Evolutionary conservation across 768 basidiomycete genomes (phyloP).

Genomic region (Boletus rubescentipes): DNA sequence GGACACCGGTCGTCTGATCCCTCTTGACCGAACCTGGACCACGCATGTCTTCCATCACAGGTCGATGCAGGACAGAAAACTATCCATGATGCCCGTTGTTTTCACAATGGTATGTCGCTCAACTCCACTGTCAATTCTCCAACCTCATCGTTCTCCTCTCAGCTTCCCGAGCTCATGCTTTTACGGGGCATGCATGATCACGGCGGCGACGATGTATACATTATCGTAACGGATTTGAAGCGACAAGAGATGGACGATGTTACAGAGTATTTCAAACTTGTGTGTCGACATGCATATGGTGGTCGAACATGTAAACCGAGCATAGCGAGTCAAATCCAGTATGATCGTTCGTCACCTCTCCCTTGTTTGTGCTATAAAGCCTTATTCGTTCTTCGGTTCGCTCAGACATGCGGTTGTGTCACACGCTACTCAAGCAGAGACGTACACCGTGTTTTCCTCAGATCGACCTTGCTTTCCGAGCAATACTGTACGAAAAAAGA

Average conservation of each 20-base stretch:
- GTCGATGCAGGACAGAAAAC: conserved; percentile 68
- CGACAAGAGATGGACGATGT: conserved; percentile 79
- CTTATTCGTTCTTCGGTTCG: conserved; percentile 4
- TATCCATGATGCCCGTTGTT: conserved; percentile 78
- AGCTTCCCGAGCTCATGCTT: conserved; percentile 81
- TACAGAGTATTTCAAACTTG: conserved; percentile 76
- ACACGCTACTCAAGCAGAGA: conserved; percentile 63
- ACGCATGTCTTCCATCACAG: conserved; percentile 79
- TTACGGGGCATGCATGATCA: conserved; percentile 79
- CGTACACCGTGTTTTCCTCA: conserved; percentile 82
- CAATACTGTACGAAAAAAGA: conserved; percentile 71
- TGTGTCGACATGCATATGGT: conserved; percentile 63
- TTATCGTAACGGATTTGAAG: conserved; percentile 79
- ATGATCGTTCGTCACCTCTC: conserved; percentile 55
- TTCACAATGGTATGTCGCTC: conserved; percentile 65
- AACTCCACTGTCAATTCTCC: neutral
- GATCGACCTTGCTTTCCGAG: conserved; percentile 75
- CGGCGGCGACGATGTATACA: conserved; percentile 75
- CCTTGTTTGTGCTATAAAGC: neutral
- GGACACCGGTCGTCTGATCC: conserved; percentile 74
- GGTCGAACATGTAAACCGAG: conserved; percentile 61
- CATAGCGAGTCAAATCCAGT: conserved; percentile 64
- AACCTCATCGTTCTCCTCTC: conserved; percentile 6
- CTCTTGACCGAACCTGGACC: conserved; percentile 79
- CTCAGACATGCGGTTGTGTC: conserved; percentile 64